Evolutionary conservation across 2,329 filamentous ascomycete species (phyloP).

Genomic region (Laburnicola sp.): DNA sequence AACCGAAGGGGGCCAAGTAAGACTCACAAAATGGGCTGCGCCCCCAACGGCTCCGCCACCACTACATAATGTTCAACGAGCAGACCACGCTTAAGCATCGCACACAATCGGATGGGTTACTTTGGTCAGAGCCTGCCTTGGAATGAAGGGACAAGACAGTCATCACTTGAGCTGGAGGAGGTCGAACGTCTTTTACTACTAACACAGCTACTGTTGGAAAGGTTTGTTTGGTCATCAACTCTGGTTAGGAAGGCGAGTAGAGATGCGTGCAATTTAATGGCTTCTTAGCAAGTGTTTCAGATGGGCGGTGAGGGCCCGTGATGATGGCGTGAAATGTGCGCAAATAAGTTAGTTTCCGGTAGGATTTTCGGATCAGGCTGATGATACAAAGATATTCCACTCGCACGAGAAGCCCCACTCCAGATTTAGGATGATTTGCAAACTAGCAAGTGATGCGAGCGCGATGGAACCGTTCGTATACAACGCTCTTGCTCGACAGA

Average conservation of each 20-base stretch:
- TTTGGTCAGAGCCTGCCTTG: too few relatives aligned
- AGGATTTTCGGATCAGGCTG: background rate
- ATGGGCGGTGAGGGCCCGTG: slow-evolving; percentile 1
- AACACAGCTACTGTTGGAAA: too few relatives aligned
- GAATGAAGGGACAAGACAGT: too few relatives aligned
- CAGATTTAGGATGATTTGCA: slow-evolving; percentile 1
- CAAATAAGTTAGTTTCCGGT: background rate
- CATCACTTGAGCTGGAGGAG: background rate
- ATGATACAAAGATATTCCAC: too few relatives aligned
- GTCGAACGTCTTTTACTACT: too few relatives aligned
- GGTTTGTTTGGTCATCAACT: background rate
- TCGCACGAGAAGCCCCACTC: background rate
- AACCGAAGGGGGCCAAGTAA: too few relatives aligned
- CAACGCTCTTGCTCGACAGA: background rate
- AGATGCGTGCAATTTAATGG: background rate
- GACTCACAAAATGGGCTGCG: slow-evolving; percentile 5
- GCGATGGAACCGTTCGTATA: background rate
- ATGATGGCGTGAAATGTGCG: slow-evolving; percentile 1
- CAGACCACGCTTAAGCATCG: too few relatives aligned
- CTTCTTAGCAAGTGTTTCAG: background rate
- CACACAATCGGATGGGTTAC: too few relatives aligned
- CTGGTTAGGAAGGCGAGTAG: background rate
- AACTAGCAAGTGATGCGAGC: background rate
- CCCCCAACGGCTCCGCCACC: slow-evolving; percentile 4
- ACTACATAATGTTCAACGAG: background rate